Evolutionary conservation across 371 early-diverging fungal genomes (phyloP).

Genomic region (Haplosporangium sp.): DNA sequence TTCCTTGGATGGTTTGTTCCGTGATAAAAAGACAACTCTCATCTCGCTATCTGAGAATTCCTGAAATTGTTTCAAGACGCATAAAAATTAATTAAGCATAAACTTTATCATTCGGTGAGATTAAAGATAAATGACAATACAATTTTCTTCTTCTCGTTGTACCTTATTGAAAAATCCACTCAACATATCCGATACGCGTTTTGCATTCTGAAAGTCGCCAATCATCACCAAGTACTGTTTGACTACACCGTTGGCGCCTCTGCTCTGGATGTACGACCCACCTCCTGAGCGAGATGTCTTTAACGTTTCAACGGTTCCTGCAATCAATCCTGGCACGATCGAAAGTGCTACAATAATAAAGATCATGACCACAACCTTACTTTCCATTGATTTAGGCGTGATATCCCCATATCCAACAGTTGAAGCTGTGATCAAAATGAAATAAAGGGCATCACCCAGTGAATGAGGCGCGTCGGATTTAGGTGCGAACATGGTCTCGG

Average conservation of each 20-base stretch:
- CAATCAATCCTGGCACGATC: conserved; percentile 70
- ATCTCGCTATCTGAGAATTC: conserved; percentile 59
- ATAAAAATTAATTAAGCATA: no score
- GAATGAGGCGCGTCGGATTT: conserved; percentile 55
- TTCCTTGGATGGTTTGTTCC: conserved; percentile 62
- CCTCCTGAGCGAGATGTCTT: conserved; percentile 60
- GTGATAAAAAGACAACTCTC: conserved; percentile 69
- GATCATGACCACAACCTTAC: conserved; percentile 74
- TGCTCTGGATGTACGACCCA: conserved; percentile 37
- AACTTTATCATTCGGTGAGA: no score
- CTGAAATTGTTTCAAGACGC: conserved; percentile 25
- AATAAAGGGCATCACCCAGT: conserved; percentile 69
- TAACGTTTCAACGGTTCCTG: conserved; percentile 68
- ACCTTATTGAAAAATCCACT: conserved; percentile 72
- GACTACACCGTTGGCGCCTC: conserved; percentile 56
- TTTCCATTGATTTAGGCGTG: conserved; percentile 69
- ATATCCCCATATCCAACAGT: conserved; percentile 91
- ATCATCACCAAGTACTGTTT: conserved; percentile 71
- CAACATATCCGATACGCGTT: conserved; percentile 69
- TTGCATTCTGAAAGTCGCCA: conserved; percentile 67
- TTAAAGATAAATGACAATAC: no score
- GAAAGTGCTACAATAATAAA: conserved; percentile 76
- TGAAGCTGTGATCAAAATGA: conserved; percentile 74
- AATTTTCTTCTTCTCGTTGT: not conserved
- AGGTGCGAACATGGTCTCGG: conserved; percentile 70